Base-by-base conservation (phyloP, 2,329 filamentous ascomycete species). In the Cladosporium cucumerinum region DNA sequence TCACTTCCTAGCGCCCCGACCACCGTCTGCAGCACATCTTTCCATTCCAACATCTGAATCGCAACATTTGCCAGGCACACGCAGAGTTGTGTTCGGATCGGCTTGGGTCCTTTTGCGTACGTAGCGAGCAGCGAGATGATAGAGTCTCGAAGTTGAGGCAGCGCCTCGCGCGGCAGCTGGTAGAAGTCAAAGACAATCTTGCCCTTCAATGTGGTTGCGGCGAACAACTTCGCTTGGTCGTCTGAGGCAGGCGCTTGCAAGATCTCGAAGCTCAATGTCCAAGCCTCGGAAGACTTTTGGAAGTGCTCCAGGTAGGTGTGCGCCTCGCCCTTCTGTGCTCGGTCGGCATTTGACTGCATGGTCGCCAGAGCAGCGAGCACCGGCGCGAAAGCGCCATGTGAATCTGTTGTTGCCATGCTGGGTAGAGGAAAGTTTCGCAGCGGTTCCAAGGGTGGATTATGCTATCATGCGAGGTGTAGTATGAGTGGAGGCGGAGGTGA, bases 121-220 rank as follows among this genome's bases (percentile, higher is more conserved):
- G 87, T 85, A 73, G 92, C 90, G 62, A 99, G 84, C 61, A 97
- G 87, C 65, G 88, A 82, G 65, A 99, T 84, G 54, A 98, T 85
- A 68, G 96, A 94, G 76, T 90, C 89, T 80, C 95, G 89, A 65
- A 99, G 86, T 64, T 88, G 86, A 43, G 88, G 82, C 55, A 96
- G 84, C 68, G 94, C 88, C 72, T 86, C 85, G 67, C 88, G 82
- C 14, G 93, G 89, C 60, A 99, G 86, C 82, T 98, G 94, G 69
- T 94, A 86, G 62, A 98, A 86, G 80, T 99, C 95, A 78, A 97
- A 99, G 70, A 93, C 93, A 72, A 99, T 97, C 95, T 99, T 99
- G 84, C 95, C 95, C 82, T 96, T 97, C 74, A 99, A 82, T 61
- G 95, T 99, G 55, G 94, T 98, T 66, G 95, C 95, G 55, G 95